phyloP scores from a whole-genome alignment of 306 rosid species.

The Mucuna pruriens region DNA sequence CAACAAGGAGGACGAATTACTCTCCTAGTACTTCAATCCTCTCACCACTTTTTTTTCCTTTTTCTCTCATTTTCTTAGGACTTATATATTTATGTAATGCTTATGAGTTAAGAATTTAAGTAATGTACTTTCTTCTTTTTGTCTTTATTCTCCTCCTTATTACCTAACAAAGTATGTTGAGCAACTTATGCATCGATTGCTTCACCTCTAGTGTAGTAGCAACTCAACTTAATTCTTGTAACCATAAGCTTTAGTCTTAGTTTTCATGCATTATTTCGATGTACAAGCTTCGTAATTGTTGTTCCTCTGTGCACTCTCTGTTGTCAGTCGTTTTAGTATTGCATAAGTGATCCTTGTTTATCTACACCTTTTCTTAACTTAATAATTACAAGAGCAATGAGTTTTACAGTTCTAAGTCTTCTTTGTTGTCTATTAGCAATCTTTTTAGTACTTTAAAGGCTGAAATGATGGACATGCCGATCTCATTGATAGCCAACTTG shows the following conservation, averaged over 20 bases:
- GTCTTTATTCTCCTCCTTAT: no score
- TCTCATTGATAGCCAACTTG: conserved; percentile 88
- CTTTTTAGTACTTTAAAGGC: neutral
- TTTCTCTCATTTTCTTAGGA: no score
- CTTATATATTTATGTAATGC: no score
- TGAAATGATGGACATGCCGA: conserved; percentile 11
- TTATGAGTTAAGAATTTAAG: no score
- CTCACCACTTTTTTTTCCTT: no score
- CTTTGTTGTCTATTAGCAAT: neutral
- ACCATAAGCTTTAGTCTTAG: conserved; percentile 1
- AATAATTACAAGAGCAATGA: neutral
- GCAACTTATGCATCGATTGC: no score
- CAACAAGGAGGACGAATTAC: conserved; percentile 93
- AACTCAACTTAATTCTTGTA: no score
- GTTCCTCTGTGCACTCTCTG: neutral
- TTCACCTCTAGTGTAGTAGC: no score
- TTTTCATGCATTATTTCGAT: neutral
- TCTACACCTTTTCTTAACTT: neutral
- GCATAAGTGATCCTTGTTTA: neutral
- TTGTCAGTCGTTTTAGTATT: neutral
- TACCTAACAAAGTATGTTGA: no score
- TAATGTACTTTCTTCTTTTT: no score
- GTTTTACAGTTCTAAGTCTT: conserved; percentile 14
- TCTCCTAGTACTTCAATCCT: no score
- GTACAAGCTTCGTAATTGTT: neutral